These are phyloP conservation scores for Isochrysis galbana DNA, from an alignment of 78 protist species.

Conservation along the genomic window DNA sequence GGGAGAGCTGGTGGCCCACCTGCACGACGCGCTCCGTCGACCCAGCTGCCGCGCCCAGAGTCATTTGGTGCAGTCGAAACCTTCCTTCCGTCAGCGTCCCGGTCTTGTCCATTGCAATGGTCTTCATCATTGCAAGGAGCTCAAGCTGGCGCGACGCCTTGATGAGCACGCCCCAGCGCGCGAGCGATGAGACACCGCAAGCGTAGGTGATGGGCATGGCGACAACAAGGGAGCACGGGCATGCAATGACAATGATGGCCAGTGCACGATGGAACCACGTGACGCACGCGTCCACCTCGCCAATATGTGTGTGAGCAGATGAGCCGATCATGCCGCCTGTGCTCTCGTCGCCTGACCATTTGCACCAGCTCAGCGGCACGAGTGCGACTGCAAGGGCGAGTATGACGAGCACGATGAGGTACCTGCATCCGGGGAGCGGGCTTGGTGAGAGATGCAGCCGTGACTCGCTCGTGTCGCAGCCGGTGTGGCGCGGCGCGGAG, in stretches of 20 bases:
- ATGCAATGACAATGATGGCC: neutral
- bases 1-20: too few relatives aligned
- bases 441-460: too few relatives aligned
- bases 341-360: neutral
- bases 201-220: neutral
- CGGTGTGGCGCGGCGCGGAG: too few relatives aligned
- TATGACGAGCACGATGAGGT: neutral
- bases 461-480: too few relatives aligned
- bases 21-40: neutral
- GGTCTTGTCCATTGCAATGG: neutral
- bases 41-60: neutral
- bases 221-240: slow-evolving; percentile 8
- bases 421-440: neutral
- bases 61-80: neutral
- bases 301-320: neutral
- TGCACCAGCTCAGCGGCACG: neutral
- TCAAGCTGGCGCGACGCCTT: neutral
- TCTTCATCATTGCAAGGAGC: neutral
- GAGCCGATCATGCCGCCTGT: neutral
- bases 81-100: slow-evolving; percentile 13
- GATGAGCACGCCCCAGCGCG: slow-evolving; percentile 4
- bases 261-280: neutral
- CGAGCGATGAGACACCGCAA: neutral
- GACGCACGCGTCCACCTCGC: neutral
- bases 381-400: neutral